Evolutionary conservation across 495 filamentous ascomycete genomes (phyloP), one percentile per base, ranked within the genome.

Genomic region (Aspergillus incahuasiensis): DNA sequence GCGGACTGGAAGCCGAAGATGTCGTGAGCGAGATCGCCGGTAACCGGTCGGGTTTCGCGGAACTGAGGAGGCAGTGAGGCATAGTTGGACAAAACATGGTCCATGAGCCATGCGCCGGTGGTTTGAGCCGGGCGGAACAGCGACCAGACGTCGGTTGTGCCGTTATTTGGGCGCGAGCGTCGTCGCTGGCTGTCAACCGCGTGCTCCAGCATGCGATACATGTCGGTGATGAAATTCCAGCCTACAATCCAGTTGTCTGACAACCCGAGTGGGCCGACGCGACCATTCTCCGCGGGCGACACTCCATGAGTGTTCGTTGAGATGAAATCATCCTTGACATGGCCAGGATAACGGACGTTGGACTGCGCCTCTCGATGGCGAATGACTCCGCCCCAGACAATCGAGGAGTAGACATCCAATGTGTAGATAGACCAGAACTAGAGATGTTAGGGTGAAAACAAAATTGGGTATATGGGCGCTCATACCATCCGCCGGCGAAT

Each of bases 381-480:
- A 21, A 49, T 39, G 3, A 49, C 18, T n/a, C 47, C 22, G 8
- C 47, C 47, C 47, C 47, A 49, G 32, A 49, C 47, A 15, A 49
- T 49, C 1, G 47, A 49, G 15, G 47, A 49, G 24, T 49, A 49
- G 1, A 49, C 47, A 24, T 49, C 47, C 18, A 49, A 39, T 13
- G 47, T 49, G 32, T 49, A 49, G 4, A 49, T 38, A 5, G 47
- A 49, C 47, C 47, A 49, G 30, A 49, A 49, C 47, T 49, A 18
- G n/a, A 30, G 6, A 34, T 15, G 18, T 48, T 48, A 48, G 45
- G 7, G 6, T 32, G 25, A 34, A 48, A 35, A 1, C 20, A n/a
- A 6, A 35, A 19, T 35, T 15, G 15, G 15, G 21, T 11, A 8
- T 28, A 4, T 28, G 25, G 25, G 3, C 3, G 4, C 8, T 3